Conservation (phyloP, 2,329 filamentous ascomycete species). For the Trichoderma hamatum region DNA sequence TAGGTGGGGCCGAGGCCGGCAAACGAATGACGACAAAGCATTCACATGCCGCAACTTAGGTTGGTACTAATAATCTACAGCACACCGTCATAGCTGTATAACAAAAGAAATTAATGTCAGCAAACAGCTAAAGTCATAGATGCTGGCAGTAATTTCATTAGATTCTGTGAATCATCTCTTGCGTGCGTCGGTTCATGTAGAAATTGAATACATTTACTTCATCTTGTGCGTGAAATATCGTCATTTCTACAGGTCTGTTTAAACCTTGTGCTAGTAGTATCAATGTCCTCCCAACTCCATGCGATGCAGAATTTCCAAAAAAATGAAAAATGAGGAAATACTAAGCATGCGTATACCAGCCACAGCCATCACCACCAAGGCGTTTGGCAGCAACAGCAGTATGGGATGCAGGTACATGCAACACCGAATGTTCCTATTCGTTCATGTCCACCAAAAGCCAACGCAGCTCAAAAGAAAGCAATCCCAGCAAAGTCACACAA, state of each 20-base stretch:
- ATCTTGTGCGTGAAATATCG: not conserved
- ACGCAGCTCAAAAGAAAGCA: not conserved
- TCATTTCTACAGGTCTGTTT: not conserved
- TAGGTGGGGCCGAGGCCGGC: slow-evolving; percentile 10
- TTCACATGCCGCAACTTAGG: not conserved
- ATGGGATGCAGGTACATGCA: not conserved
- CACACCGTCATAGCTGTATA: not conserved
- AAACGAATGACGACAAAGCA: slow-evolving; percentile 48
- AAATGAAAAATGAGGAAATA: not conserved
- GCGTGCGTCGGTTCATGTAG: not conserved
- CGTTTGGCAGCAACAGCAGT: not conserved
- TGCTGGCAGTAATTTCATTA: not conserved
- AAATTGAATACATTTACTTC: not conserved
- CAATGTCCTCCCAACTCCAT: slow-evolving; percentile 16
- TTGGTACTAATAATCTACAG: not conserved
- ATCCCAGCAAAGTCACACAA: slow-evolving; percentile 5
- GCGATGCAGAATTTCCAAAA: slow-evolving; percentile 11
- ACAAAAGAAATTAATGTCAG: not conserved
- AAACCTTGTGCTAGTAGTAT: not conserved
- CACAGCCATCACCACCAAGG: not conserved
- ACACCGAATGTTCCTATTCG: not conserved
- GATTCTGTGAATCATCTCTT: not conserved
- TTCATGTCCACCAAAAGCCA: not conserved
- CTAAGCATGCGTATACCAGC: not conserved
- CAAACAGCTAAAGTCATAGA: not conserved